phyloP scores from a whole-genome alignment of 257 asterid genomes.

The Petrea volubilis region DNA sequence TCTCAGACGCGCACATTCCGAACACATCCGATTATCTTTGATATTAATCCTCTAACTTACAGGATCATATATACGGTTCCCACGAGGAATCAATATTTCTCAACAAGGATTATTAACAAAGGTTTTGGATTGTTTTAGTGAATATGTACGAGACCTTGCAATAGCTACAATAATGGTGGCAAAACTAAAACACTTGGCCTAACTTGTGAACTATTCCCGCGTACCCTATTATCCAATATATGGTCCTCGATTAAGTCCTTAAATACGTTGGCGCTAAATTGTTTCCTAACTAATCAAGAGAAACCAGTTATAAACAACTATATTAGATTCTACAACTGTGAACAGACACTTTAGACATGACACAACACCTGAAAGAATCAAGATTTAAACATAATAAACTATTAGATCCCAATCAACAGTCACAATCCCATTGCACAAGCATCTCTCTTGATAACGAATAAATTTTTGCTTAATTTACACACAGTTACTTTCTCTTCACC shows the following conservation, averaged over 20 bases:
- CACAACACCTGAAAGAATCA: not conserved
- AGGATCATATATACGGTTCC: too few relatives aligned
- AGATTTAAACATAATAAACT: not conserved
- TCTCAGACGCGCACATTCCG: not conserved
- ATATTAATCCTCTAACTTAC: not conserved
- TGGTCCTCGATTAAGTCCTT: not conserved
- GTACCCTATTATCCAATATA: not conserved
- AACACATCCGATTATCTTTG: not conserved
- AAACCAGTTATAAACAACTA: not conserved
- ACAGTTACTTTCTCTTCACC: constrained; percentile 14
- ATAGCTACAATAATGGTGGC: not conserved
- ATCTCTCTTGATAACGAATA: constrained; percentile 11
- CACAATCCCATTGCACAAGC: not conserved
- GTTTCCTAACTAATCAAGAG: not conserved
- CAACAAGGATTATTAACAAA: not conserved
- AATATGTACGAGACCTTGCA: not conserved
- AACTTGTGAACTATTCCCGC: not conserved
- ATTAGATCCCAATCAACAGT: constrained; percentile 29
- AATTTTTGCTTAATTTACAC: constrained; percentile 19
- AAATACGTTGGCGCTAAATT: not conserved
- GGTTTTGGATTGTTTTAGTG: not conserved
- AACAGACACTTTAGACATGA: not conserved
- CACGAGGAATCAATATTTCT: too few relatives aligned
- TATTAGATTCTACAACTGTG: not conserved
- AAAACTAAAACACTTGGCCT: not conserved